A percentile compares a stretch with the other conserved stretches of the same genome.
Conservation (phyloP, 371 early-diverging fungal genomes). For the Capillidium rhysosporum region DNA sequence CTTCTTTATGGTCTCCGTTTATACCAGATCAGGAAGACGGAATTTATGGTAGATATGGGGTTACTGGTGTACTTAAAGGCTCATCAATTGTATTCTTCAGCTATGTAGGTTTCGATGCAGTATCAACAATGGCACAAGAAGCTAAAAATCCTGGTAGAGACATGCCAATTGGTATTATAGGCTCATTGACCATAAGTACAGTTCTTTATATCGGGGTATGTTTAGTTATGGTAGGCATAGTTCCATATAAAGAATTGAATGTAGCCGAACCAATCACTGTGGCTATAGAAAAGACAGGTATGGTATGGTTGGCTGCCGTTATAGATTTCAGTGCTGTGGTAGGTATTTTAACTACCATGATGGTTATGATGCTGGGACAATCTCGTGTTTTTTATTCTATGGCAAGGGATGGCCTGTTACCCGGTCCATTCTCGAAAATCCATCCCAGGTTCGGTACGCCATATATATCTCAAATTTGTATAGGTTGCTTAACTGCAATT, state of each 20-base stretch:
- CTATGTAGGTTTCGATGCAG: slow-evolving; percentile 77
- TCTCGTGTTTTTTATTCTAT: slow-evolving; percentile 75
- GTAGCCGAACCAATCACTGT: slow-evolving; percentile 35
- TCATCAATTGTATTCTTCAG: slow-evolving; percentile 73
- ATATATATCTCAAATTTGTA: slow-evolving; percentile 5
- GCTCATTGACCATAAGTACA: slow-evolving; percentile 52
- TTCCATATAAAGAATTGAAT: slow-evolving; percentile 26
- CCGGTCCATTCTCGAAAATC: slow-evolving; percentile 20
- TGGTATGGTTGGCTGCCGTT: slow-evolving; percentile 46
- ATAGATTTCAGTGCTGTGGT: slow-evolving; percentile 54
- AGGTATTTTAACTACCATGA: slow-evolving; percentile 59
- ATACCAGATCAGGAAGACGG: slow-evolving; percentile 41
- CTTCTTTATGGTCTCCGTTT: slow-evolving; percentile 53
- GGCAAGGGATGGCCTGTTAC: slow-evolving; percentile 24
- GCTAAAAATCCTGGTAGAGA: slow-evolving; percentile 59
- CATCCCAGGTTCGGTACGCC: slow-evolving; percentile 41
- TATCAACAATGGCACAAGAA: slow-evolving; percentile 76
- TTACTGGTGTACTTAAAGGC: slow-evolving; percentile 46
- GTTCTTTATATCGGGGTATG: slow-evolving; percentile 53
- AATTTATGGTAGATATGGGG: slow-evolving; percentile 31
- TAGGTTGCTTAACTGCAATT: slow-evolving; percentile 45
- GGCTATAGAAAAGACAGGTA: slow-evolving; percentile 36
- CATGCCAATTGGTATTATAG: slow-evolving; percentile 72
- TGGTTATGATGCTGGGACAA: slow-evolving; percentile 54
- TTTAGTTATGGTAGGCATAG: slow-evolving; percentile 54